A percentile compares a stretch with the other conserved stretches of the same genome.
Evolutionary conservation across 306 rosid genomes (phyloP).

Genomic region (Ormosia emarginata): DNA sequence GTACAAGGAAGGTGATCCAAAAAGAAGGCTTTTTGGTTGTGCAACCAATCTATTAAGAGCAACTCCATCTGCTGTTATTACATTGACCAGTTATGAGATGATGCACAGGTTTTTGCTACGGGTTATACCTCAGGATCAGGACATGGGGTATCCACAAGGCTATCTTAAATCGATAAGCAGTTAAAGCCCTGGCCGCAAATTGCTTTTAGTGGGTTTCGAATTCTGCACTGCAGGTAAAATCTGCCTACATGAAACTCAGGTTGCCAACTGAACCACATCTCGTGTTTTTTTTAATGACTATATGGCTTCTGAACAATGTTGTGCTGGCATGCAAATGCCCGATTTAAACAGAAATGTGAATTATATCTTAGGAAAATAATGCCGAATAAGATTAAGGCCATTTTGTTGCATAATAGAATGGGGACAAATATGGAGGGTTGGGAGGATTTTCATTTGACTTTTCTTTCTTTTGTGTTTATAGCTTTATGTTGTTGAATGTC

Average conservation of each 20-base stretch:
- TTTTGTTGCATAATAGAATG: background rate
- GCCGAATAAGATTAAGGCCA: background rate
- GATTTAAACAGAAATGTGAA: constrained; percentile 10
- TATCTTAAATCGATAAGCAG: constrained; percentile 29
- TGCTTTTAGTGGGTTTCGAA: too few species aligned
- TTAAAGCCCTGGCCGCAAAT: background rate
- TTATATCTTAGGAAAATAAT: background rate
- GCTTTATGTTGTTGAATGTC: background rate
- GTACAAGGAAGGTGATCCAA: constrained; percentile 70
- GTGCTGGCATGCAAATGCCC: constrained; percentile 19
- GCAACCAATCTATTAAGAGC: constrained; percentile 85
- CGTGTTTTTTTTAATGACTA: background rate
- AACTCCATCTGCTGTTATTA: constrained; percentile 93
- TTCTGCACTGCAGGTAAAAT: too few species aligned
- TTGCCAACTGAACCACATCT: background rate
- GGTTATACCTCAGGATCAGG: constrained; percentile 22
- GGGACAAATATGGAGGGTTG: background rate
- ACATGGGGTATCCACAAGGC: constrained; percentile 33
- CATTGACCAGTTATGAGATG: constrained; percentile 93
- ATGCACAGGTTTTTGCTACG: constrained; percentile 63
- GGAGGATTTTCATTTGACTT: background rate
- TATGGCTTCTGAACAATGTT: constrained; percentile 13
- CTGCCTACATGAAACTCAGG: too few species aligned
- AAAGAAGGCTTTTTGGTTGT: constrained; percentile 88
- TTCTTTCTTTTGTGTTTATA: background rate